phyloP scores from a whole-genome alignment of 805 yeast species.

The Nakazawaea ambrosiae region DNA sequence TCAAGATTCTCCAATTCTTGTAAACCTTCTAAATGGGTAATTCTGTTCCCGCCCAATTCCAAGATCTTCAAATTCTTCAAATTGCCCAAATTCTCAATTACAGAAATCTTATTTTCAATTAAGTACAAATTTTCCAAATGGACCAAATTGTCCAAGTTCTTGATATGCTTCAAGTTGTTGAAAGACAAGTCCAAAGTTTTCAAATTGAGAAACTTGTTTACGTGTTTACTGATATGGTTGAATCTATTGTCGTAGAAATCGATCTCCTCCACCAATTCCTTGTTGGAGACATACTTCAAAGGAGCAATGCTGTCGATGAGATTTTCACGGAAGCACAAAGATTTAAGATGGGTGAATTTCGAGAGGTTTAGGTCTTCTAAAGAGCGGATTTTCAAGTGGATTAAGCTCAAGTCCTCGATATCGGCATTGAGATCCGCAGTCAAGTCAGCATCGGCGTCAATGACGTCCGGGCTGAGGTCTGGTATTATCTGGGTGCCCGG shows the following conservation, averaged over 20 bases:
- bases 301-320: slow-evolving; percentile 67
- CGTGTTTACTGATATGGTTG: slow-evolving; percentile 70
- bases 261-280: slow-evolving; percentile 57
- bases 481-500: slow-evolving; percentile 25
- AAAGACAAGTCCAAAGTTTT: slow-evolving; percentile 75
- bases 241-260: slow-evolving; percentile 92
- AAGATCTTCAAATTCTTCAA: slow-evolving; percentile 54
- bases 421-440: slow-evolving; percentile 52
- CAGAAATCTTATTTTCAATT: slow-evolving; percentile 80
- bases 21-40: slow-evolving; percentile 49
- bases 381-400: slow-evolving; percentile 62
- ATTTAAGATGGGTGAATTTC: slow-evolving; percentile 50
- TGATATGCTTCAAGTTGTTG: slow-evolving; percentile 81
- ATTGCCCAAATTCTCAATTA: slow-evolving; percentile 52
- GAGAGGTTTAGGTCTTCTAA: slow-evolving; percentile 53
- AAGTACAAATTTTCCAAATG: slow-evolving; percentile 67
- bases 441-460: slow-evolving; percentile 65
- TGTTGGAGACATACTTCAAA: slow-evolving; percentile 48
- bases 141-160: slow-evolving; percentile 59
- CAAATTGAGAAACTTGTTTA: slow-evolving; percentile 52
- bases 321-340: slow-evolving; percentile 77
- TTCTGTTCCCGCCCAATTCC: slow-evolving; percentile 87
- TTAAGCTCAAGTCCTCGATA: slow-evolving; percentile 51
- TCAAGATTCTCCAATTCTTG: slow-evolving; percentile 52
- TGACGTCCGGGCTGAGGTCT: slow-evolving; percentile 41